Percentiles rank a stretch among this genome's conserved stretches.
These are phyloP conservation scores for Phaeosphaeriaceae sp. DNA, from an alignment of 2,329 filamentous ascomycete genomes.

Conservation along the genomic window DNA sequence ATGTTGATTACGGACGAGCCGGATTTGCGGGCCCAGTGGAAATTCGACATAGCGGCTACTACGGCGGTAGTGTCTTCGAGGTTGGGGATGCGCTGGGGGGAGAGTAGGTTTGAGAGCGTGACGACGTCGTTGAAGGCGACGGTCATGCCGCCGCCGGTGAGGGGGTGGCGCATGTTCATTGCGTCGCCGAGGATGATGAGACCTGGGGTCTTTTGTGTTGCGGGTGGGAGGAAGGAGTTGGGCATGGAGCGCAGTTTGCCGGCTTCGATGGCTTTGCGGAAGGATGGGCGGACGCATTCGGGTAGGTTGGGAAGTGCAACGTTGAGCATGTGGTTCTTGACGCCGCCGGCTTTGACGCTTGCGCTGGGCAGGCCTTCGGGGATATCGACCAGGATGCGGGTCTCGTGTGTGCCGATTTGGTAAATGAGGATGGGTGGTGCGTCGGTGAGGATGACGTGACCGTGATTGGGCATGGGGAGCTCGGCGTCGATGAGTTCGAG, in stretches of 20 bases:
- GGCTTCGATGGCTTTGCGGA: conserved; percentile 75
- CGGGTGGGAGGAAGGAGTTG: conserved; percentile 89
- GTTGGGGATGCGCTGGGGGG: conserved; percentile 70
- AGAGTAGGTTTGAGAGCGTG: conserved; percentile 75
- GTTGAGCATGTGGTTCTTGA: conserved; percentile 82
- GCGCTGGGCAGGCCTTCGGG: conserved; percentile 79
- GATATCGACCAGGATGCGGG: conserved; percentile 86
- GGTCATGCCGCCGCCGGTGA: conserved; percentile 98
- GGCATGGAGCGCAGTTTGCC: conserved; percentile 90
- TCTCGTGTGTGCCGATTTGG: conserved; percentile 96
- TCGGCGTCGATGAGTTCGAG: conserved; percentile 89
- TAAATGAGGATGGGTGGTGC: conserved; percentile 85
- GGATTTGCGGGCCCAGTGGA: conserved; percentile 88
- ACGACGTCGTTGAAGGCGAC: conserved; percentile 94
- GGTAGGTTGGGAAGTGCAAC: conserved; percentile 82
- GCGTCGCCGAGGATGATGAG: conserved; percentile 89
- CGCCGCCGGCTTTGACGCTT: conserved; percentile 75
- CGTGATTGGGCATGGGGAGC: conserved; percentile 76
- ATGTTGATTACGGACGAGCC: conserved; percentile 93
- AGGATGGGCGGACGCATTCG: conserved; percentile 71
- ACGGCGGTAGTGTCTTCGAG: conserved; percentile 74
- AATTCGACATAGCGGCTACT: conserved; percentile 70
- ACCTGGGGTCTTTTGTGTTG: conserved; percentile 73
- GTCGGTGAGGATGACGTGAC: conserved; percentile 86
- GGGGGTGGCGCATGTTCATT: conserved; percentile 98